Conservation (phyloP, 2,329 filamentous ascomycete genomes). For the Diaporthe sp. region DNA sequence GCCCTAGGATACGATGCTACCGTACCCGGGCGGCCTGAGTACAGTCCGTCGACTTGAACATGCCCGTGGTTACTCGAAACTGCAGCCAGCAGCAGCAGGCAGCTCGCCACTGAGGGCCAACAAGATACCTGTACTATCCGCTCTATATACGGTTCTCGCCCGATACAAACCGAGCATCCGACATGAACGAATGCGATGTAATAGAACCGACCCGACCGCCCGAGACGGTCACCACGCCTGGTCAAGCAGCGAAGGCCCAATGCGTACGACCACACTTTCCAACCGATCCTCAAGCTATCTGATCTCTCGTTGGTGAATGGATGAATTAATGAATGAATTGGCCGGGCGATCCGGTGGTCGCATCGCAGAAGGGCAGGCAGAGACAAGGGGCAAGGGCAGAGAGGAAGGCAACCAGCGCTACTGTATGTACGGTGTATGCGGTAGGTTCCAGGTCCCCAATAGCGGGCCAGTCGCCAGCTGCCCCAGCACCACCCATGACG, state of each 20-base stretch:
- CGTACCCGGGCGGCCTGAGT: conserved; percentile 4
- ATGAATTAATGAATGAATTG: not conserved
- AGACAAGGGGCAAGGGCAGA: not conserved
- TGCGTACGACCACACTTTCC: conserved; percentile 28
- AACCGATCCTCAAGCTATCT: not conserved
- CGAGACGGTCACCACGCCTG: not conserved
- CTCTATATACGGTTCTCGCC: not conserved
- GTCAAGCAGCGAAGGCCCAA: not conserved
- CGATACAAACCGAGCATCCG: conserved; percentile 12
- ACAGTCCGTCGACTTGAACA: too few species aligned
- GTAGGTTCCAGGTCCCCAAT: conserved; percentile 7
- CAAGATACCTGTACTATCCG: not conserved
- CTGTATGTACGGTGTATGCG: not conserved
- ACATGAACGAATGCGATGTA: not conserved
- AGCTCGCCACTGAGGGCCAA: not conserved
- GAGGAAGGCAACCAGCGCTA: conserved; percentile 6
- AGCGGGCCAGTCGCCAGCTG: conserved; percentile 9
- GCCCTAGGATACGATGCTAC: conserved; percentile 1
- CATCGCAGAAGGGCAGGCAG: conserved; percentile 1
- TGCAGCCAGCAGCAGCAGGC: not conserved
- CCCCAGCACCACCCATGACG: conserved; percentile 20
- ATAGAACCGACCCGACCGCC: not conserved
- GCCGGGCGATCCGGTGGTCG: conserved; percentile 18
- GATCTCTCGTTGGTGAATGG: conserved; percentile 13
- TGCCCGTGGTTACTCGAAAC: not conserved